These are phyloP conservation scores for Sporothrix phasma DNA, from an alignment of 2,329 filamentous ascomycete genomes.

Conservation along the genomic window DNA sequence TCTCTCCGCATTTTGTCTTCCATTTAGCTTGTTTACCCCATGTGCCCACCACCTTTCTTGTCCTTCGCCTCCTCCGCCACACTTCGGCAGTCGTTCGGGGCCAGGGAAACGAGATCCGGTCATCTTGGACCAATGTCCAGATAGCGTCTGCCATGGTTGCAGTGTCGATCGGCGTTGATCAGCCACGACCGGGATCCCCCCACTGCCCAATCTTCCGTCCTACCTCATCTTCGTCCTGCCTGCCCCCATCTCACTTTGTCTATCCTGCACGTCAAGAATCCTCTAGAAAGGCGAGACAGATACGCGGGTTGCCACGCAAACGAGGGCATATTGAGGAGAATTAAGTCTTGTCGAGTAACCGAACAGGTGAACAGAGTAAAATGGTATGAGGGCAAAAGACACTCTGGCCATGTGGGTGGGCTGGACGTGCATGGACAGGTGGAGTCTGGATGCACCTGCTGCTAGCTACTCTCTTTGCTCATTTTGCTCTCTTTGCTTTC, in stretches of 20 bases:
- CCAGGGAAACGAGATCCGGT: neutral
- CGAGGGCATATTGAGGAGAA: neutral
- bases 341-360: neutral
- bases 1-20: neutral
- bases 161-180: neutral
- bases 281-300: neutral
- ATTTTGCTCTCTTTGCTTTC: no score
- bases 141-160: neutral
- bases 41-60: neutral
- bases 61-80: constrained; percentile 3
- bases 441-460: neutral
- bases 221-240: neutral
- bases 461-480: neutral
- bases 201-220: neutral
- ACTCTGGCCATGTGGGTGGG: neutral
- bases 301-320: neutral
- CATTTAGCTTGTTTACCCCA: neutral
- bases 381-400: neutral
- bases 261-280: neutral
- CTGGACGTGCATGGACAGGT: neutral
- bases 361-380: neutral
- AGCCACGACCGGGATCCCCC: neutral
- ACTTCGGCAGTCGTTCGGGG: neutral
- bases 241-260: neutral
- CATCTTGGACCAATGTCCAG: neutral